Percentiles rank a stretch among this genome's conserved stretches.
Conservation (phyloP, 2,329 filamentous ascomycete species). For the Fusarium sp. region DNA sequence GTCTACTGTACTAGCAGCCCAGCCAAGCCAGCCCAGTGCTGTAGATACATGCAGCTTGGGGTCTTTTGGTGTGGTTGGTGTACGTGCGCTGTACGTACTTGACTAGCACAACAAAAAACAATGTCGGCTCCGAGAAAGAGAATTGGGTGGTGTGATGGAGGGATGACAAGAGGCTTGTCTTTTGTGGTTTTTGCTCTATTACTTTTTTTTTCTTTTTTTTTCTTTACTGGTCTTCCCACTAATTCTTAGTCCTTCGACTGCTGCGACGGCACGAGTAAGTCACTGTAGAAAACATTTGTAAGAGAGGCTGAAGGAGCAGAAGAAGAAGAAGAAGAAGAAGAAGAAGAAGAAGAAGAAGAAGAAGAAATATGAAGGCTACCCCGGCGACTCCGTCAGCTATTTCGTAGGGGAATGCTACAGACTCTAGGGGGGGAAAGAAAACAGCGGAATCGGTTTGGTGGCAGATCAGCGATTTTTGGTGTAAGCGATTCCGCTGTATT, state of each 20-base stretch:
- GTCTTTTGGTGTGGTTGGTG: conserved; percentile 1
- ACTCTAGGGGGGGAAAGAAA: too few species aligned
- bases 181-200: conserved; percentile 5
- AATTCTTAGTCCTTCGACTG: conserved; percentile 22
- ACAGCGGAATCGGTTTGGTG: too few species aligned
- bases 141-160: conserved; percentile 10
- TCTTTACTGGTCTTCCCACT: background rate
- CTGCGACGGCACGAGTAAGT: conserved; percentile 2
- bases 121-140: conserved; percentile 27
- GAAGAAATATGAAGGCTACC: background rate
- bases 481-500: too few species aligned
- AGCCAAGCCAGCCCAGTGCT: conserved; percentile 3
- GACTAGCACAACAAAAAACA: conserved; percentile 4
- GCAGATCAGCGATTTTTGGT: too few species aligned
- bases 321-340: background rate
- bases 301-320: background rate
- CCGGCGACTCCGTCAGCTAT: conserved; percentile 17
- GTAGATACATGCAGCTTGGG: conserved; percentile 5
- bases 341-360: background rate
- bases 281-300: background rate
- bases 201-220: background rate
- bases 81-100: conserved; percentile 17
- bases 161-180: conserved; percentile 11
- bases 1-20: background rate
- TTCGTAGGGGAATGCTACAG: background rate